These are phyloP conservation scores for Stachybotrys echinatus DNA, from an alignment of 2,329 filamentous ascomycete genomes.

Conservation along the genomic window DNA sequence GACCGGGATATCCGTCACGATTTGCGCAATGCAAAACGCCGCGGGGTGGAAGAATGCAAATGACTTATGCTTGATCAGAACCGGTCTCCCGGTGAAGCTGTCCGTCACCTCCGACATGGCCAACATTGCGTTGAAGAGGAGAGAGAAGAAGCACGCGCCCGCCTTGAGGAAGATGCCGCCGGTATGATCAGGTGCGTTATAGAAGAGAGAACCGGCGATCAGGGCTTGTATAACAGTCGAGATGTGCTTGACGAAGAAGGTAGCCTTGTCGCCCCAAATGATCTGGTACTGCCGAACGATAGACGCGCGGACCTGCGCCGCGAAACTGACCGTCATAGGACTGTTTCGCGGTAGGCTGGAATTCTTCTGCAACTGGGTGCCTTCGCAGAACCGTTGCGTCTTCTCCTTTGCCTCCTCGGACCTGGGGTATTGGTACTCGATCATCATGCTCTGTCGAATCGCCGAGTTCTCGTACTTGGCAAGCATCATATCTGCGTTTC, in stretches of 20 bases:
- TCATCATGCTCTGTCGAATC: constrained; percentile 43
- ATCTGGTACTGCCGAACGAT: constrained; percentile 60
- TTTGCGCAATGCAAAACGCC: constrained; percentile 53
- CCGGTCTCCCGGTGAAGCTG: constrained; percentile 54
- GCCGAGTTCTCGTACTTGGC: constrained; percentile 45
- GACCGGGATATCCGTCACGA: constrained; percentile 49
- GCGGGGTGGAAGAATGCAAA: constrained; percentile 55
- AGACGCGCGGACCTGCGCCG: constrained; percentile 50
- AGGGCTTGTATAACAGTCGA: constrained; percentile 54
- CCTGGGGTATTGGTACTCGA: constrained; percentile 53
- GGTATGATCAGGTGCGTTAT: constrained; percentile 52
- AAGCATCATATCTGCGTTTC: constrained; percentile 38
- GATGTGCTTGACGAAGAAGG: constrained; percentile 57
- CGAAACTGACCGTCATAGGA: constrained; percentile 50
- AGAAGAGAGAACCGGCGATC: constrained; percentile 63
- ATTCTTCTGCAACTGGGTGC: constrained; percentile 49
- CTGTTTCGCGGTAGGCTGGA: constrained; percentile 47
- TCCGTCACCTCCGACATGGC: constrained; percentile 63
- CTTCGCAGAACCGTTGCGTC: constrained; percentile 49
- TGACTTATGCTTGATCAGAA: constrained; percentile 52
- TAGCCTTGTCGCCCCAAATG: constrained; percentile 58
- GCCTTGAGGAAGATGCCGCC: constrained; percentile 59
- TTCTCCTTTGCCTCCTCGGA: constrained; percentile 39
- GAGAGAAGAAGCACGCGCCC: constrained; percentile 59
- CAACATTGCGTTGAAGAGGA: constrained; percentile 57